Conservation (phyloP, 768 basidiomycete species). For the Tulasnella sp. region DNA sequence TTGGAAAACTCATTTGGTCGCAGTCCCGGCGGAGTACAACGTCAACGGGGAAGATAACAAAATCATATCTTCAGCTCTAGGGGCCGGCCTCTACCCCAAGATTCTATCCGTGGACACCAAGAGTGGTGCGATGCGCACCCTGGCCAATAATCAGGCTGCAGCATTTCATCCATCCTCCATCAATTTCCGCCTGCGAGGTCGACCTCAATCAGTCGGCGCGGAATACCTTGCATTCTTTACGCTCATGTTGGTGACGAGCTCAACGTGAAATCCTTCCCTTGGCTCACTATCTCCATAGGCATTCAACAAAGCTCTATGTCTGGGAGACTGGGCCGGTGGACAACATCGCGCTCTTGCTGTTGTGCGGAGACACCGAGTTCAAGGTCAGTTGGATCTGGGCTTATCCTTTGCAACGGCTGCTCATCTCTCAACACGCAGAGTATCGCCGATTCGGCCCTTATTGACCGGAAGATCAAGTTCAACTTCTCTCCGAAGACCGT, state of each 20-base stretch:
- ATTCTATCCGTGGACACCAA: constrained; percentile 54
- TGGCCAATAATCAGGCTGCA: constrained; percentile 70
- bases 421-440: constrained; percentile 40
- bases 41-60: constrained; percentile 53
- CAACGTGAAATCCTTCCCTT: constrained; percentile 17
- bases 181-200: constrained; percentile 60
- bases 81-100: constrained; percentile 86
- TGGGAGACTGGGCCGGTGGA: constrained; percentile 93
- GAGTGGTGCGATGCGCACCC: constrained; percentile 61
- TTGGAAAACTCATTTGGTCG: constrained; percentile 65
- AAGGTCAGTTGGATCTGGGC: constrained; percentile 45
- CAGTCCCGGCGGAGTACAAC: constrained; percentile 63
- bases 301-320: constrained; percentile 84
- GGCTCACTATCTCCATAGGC: constrained; percentile 43
- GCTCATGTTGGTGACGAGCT: constrained; percentile 52
- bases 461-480: constrained; percentile 83
- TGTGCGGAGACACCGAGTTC: constrained; percentile 88
- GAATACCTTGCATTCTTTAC: constrained; percentile 81
- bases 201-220: constrained; percentile 56
- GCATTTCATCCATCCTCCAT: constrained; percentile 87
- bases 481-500: constrained; percentile 59
- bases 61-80: constrained; percentile 72
- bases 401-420: neutral
- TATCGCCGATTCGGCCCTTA: constrained; percentile 55
- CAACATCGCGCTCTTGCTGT: constrained; percentile 66